Evolutionary conservation across 2,329 filamentous ascomycete species (phyloP), one percentile per base, ranked within the genome.

Genomic region (Colletotrichum lini): DNA sequence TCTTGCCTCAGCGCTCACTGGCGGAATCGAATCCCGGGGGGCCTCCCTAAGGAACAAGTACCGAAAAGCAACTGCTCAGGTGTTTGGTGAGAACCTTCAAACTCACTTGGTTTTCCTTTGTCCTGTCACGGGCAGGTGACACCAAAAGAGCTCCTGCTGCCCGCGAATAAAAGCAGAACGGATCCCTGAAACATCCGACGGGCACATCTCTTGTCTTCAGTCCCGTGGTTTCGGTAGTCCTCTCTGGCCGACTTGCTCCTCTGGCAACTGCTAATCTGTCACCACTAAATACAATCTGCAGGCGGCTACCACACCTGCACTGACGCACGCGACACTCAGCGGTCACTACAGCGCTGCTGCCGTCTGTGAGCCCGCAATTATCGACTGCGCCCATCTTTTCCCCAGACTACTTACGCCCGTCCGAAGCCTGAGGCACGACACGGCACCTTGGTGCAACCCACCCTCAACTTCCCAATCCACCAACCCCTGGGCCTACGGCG

Each of bases 391-490:
- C 30, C 21, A 54, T 21, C 54, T 47, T 42, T 54, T 57, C 42
- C 64, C 57, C 64, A 67, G 44, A 57, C 44, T 26, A 54, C 23
- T 4, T 15, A 38, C 26, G 26, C 38, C 30, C 45, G 15, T 13
- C 45, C 2, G 13, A 54, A 40, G 69, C 69, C 69, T 72, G 69
- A 72, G 69, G 69, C 69, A 72, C 53, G 26, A 40, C 69, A 63
- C 47, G n/a, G 45, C 65, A 53, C 40, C 69, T 72, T 58, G 69
- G 65, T 38, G 54, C 59, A 72, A 53, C 8, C 45, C 49, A 42
- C 35, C 35, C 38, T 16, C 15, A 44, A 30, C 54, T 30, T 35
- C 42, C 42, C 65, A 23, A 42, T 52, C 59, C 53, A 56, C 59
- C 52, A 59, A 63, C 40, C 69, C 35, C 65, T 72, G 35, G 62